phyloP scores from a whole-genome alignment of 2,329 filamentous ascomycete species.

The Pseudocercospora pini-densiflorae region DNA sequence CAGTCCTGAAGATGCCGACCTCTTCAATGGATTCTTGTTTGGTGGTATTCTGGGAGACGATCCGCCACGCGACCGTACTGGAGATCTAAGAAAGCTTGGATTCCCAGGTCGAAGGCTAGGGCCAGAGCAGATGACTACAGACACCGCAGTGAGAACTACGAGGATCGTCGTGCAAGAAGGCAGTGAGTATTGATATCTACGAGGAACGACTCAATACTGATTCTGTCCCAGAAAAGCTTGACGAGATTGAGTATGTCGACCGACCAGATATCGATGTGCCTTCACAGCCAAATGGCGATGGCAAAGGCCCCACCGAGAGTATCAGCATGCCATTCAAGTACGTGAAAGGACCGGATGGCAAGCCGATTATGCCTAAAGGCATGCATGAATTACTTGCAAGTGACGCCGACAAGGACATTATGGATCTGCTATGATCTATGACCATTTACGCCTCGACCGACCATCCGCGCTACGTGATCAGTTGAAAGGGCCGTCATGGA shows the following conservation, averaged over 20 bases:
- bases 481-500: not conserved
- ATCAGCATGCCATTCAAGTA: conserved; percentile 99
- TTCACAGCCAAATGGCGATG: conserved; percentile 57
- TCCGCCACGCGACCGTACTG: conserved; percentile 74
- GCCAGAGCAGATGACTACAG: conserved; percentile 96
- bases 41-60: conserved; percentile 77
- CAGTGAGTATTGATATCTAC: conserved; percentile 57
- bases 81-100: conserved; percentile 92
- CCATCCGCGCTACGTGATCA: not conserved
- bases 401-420: conserved; percentile 89
- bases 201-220: not conserved
- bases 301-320: conserved; percentile 69
- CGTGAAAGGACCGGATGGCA: conserved; percentile 70
- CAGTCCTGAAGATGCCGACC: conserved; percentile 77
- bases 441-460: not conserved
- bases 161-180: conserved; percentile 84
- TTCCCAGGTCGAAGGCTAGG: conserved; percentile 86
- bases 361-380: conserved; percentile 92
- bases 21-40: conserved; percentile 91
- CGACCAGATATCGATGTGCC: conserved; percentile 82
- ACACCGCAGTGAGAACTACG: conserved; percentile 93
- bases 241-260: conserved; percentile 81
- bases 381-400: conserved; percentile 94
- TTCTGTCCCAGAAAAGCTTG: conserved; percentile 66
- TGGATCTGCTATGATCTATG: conserved; percentile 71